Percentiles rank a stretch among this genome's conserved stretches.
phyloP scores from a whole-genome alignment of 1,284 basidiomycete species.

The Rhodotorula sp. region DNA sequence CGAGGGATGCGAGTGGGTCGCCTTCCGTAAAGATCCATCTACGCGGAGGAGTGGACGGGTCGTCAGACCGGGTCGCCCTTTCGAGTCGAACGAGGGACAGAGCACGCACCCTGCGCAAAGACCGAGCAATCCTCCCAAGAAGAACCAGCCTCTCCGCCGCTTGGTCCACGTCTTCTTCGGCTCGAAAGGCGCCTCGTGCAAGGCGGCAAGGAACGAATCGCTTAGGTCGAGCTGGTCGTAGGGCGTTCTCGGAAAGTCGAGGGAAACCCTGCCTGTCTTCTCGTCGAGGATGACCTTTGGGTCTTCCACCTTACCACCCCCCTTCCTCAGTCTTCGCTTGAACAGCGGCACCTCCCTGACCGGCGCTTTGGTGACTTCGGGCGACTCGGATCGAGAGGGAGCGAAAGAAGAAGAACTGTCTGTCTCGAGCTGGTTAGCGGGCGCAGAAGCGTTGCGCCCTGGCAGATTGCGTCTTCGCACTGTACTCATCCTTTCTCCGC shows the following conservation, averaged over 20 bases:
- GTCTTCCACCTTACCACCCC: no score
- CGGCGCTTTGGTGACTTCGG: neutral
- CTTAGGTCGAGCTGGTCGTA: conserved; percentile 39
- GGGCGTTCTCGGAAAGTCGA: conserved; percentile 28
- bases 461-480: neutral
- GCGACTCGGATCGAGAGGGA: neutral
- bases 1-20: conserved; percentile 29
- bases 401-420: neutral
- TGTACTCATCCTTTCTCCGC: neutral
- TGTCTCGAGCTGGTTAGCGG: neutral
- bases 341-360: conserved; percentile 11
- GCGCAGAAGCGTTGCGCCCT: neutral
- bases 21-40: conserved; percentile 39
- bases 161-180: conserved; percentile 26
- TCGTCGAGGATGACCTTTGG: conserved; percentile 19
- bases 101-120: conserved; percentile 6
- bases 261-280: conserved; percentile 23
- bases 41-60: neutral
- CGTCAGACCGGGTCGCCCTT: neutral
- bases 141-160: conserved; percentile 17
- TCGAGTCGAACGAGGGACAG: neutral
- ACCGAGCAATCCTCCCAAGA: conserved; percentile 32
- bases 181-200: conserved; percentile 30
- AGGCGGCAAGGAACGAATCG: conserved; percentile 32
- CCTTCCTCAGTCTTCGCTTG: conserved; percentile 1